These are phyloP conservation scores for Tieghemostelium lacteum DNA, from an alignment of 78 protist genomes.

Conservation along the genomic window DNA sequence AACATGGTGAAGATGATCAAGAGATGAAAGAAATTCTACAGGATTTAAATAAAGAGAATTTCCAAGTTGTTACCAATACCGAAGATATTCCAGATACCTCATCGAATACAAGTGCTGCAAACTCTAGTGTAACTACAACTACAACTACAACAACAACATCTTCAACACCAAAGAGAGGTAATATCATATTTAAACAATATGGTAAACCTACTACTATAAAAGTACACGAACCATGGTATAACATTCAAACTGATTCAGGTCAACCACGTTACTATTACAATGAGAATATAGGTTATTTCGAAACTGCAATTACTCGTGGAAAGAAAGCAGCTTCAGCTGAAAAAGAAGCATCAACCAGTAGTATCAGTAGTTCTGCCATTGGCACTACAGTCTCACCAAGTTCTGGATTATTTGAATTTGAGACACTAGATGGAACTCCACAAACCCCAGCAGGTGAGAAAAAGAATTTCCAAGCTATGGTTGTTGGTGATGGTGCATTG, in stretches of 20 bases:
- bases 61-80: conserved; percentile 16
- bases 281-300: conserved; percentile 17
- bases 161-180: not conserved
- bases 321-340: not conserved
- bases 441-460: not conserved
- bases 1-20: conserved; percentile 19
- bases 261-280: conserved; percentile 38
- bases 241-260: not conserved
- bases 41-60: conserved; percentile 65
- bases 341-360: not conserved
- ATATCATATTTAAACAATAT: conserved; percentile 11
- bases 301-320: not conserved
- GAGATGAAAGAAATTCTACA: conserved; percentile 28
- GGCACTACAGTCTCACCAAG: not conserved
- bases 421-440: not conserved
- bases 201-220: conserved; percentile 48
- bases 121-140: conserved; percentile 43
- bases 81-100: not conserved
- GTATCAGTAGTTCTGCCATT: not conserved
- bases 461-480: not conserved
- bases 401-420: conserved; percentile 3
- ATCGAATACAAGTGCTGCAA: not conserved
- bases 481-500: conserved; percentile 33
- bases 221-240: conserved; percentile 43
- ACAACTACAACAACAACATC: conserved; percentile 26